Percentiles rank a stretch among this genome's conserved stretches.
These are phyloP conservation scores for Oenanthe javanica DNA, from an alignment of 140 eudicot genomes.

Conservation along the genomic window DNA sequence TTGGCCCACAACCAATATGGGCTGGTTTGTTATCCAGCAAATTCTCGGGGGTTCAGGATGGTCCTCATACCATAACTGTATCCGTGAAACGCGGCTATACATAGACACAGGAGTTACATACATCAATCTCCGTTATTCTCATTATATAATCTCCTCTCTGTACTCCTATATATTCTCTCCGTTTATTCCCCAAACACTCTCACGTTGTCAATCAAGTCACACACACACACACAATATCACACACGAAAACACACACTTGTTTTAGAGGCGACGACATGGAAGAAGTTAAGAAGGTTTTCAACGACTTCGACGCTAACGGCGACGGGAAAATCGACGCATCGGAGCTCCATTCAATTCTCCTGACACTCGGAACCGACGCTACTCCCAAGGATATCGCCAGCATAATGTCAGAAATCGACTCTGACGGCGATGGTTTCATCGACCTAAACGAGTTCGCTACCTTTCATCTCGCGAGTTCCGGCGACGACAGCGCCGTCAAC, in stretches of 20 bases:
- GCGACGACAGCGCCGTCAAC: not conserved
- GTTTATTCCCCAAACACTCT: not conserved
- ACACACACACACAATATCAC: not conserved
- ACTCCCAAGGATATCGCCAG: slow-evolving; percentile 46
- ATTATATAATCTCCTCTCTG: no score
- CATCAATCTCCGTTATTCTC: no score
- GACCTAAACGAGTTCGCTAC: slow-evolving; percentile 52
- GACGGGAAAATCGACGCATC: slow-evolving; percentile 72
- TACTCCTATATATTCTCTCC: not conserved
- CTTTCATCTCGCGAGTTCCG: not conserved
- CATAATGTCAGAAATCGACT: slow-evolving; percentile 74
- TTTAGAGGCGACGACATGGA: not conserved
- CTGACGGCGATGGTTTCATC: slow-evolving; percentile 71
- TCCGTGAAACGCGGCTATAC: not conserved
- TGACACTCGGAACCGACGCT: slow-evolving; percentile 52
- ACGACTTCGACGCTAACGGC: slow-evolving; percentile 70
- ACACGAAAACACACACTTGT: no score
- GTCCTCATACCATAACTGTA: not conserved
- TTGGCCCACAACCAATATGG: not conserved
- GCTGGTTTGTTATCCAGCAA: not conserved
- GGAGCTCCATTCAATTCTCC: slow-evolving; percentile 68
- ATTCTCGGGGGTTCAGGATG: not conserved
- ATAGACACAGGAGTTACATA: no score
- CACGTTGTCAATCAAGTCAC: not conserved
- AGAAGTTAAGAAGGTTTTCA: slow-evolving; percentile 50